These are phyloP conservation scores for Hypoxylon sp. DNA, from an alignment of 2,329 filamentous ascomycete genomes.

Conservation along the genomic window DNA sequence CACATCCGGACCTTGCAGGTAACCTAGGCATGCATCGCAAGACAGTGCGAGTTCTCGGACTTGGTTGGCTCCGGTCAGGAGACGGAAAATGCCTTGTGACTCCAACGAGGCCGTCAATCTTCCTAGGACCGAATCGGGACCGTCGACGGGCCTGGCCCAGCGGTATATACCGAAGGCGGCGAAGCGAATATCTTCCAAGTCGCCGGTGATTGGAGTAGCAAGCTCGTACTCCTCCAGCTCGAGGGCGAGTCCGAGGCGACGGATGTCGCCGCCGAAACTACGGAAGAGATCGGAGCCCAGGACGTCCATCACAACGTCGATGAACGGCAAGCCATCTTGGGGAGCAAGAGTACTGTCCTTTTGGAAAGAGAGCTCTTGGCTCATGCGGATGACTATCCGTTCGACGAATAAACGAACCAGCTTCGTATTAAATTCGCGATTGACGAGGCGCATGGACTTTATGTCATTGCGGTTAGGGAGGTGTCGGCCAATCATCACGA, in stretches of 20 bases:
- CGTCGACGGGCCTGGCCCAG: conserved; percentile 68
- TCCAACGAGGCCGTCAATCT: conserved; percentile 73
- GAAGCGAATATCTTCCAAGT: conserved; percentile 64
- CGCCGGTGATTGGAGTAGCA: conserved; percentile 67
- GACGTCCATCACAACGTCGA: conserved; percentile 44
- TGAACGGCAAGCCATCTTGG: conserved; percentile 11
- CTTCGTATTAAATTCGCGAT: conserved; percentile 58
- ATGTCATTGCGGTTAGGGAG: conserved; percentile 57
- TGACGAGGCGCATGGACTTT: conserved; percentile 32
- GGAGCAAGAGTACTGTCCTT: conserved; percentile 52
- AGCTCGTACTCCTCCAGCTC: conserved; percentile 70
- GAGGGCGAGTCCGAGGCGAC: conserved; percentile 74
- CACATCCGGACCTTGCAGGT: conserved; percentile 72
- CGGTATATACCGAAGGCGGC: conserved; percentile 74
- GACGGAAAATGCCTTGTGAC: conserved; percentile 69
- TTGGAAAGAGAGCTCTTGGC: conserved; percentile 71
- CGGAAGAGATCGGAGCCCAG: conserved; percentile 65
- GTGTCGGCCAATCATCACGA: conserved; percentile 66
- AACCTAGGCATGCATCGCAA: conserved; percentile 76
- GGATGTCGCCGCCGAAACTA: conserved; percentile 70
- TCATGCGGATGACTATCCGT: conserved; percentile 45
- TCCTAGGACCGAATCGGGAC: conserved; percentile 65
- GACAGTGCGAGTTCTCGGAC: conserved; percentile 75
- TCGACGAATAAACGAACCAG: conserved; percentile 71
- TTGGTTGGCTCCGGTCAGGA: conserved; percentile 67